These are phyloP conservation scores for Thraustotheca clavata DNA, from an alignment of 352 stramenopile genomes.

Conservation along the genomic window DNA sequence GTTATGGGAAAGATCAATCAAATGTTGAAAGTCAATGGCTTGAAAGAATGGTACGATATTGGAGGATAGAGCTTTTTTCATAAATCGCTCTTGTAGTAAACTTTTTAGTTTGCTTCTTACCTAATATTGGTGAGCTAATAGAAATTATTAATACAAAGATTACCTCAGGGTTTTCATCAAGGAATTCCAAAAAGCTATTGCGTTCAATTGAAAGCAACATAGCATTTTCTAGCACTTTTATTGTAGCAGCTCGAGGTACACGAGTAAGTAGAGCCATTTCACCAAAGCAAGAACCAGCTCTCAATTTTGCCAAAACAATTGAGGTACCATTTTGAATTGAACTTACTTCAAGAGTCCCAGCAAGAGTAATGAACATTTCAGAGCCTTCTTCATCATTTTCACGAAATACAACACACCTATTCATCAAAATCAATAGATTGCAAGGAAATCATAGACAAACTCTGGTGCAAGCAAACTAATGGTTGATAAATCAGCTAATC, in stretches of 20 bases:
- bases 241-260: conserved; percentile 60
- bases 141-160: not conserved
- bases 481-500: conserved; percentile 64
- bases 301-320: conserved; percentile 40
- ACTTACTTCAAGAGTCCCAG: conserved; percentile 50
- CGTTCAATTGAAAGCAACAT: conserved; percentile 78
- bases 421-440: not conserved
- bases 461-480: conserved; percentile 65
- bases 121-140: not conserved
- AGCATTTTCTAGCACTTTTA: conserved; percentile 55
- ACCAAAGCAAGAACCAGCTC: conserved; percentile 65
- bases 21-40: conserved; percentile 44
- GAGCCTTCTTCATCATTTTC: conserved; percentile 71
- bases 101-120: conserved; percentile 34
- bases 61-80: conserved; percentile 61
- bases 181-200: conserved; percentile 50
- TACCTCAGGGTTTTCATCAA: conserved; percentile 48
- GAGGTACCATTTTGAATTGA: conserved; percentile 33
- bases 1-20: conserved; percentile 49
- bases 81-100: conserved; percentile 54
- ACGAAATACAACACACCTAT: conserved; percentile 32
- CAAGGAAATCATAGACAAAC: conserved; percentile 26
- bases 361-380: conserved; percentile 72
- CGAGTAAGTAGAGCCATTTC: conserved; percentile 78
- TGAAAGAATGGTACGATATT: conserved; percentile 38